These are phyloP conservation scores for Remersonia thermophila DNA, from an alignment of 2,329 filamentous ascomycete genomes.

Conservation along the genomic window DNA sequence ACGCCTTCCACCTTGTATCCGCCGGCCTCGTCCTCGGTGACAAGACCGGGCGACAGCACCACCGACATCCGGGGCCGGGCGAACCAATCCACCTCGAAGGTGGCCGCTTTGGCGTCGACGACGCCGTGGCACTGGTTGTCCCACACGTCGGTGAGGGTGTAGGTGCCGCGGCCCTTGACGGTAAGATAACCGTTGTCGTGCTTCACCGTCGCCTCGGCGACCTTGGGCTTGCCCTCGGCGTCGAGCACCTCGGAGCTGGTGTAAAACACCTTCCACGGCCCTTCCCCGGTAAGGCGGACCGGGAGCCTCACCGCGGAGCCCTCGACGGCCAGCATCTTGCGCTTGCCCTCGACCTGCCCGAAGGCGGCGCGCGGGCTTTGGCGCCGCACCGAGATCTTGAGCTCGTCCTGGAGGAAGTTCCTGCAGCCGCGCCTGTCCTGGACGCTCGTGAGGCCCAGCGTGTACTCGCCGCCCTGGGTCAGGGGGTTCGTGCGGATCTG, in stretches of 20 bases:
- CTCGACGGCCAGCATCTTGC: conserved; percentile 63
- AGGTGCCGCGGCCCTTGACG: conserved; percentile 57
- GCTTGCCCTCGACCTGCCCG: conserved; percentile 70
- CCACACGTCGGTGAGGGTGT: conserved; percentile 64
- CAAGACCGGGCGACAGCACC: conserved; percentile 51
- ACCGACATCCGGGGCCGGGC: conserved; percentile 62
- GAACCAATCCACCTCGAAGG: conserved; percentile 77
- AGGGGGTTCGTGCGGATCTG: conserved; percentile 66
- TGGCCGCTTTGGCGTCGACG: conserved; percentile 60
- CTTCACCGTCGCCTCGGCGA: conserved; percentile 36
- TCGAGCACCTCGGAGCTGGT: conserved; percentile 48
- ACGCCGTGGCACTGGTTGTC: conserved; percentile 74
- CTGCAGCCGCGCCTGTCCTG: conserved; percentile 81
- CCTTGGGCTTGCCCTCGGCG: conserved; percentile 22
- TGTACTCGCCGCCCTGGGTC: conserved; percentile 77
- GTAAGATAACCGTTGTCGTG: conserved; percentile 55
- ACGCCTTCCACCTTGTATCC: conserved; percentile 66
- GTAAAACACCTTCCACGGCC: conserved; percentile 73
- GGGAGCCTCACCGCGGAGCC: conserved; percentile 63
- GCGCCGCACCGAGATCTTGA: conserved; percentile 74
- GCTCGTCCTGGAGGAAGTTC: conserved; percentile 70
- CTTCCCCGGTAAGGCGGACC: conserved; percentile 71
- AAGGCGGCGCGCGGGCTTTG: conserved; percentile 82
- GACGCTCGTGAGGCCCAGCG: conserved; percentile 70
- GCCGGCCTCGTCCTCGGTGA: conserved; percentile 30